Evolutionary conservation across 768 basidiomycete species (phyloP).

Genomic region (Phylloporus sp.): DNA sequence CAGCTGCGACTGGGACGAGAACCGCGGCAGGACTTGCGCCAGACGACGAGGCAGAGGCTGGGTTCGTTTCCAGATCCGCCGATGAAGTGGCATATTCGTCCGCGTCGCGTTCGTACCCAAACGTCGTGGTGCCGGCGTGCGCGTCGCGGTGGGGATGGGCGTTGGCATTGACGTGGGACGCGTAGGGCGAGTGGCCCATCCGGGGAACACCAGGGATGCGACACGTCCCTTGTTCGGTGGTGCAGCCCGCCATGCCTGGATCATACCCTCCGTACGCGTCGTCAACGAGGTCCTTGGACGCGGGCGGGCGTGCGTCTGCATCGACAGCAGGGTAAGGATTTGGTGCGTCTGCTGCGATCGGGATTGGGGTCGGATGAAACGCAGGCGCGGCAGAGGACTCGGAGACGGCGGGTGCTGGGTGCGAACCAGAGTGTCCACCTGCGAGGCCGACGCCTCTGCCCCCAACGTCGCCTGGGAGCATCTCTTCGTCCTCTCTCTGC

Average conservation of each 20-base stretch:
- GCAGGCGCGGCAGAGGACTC: no score
- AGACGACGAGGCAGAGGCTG: no score
- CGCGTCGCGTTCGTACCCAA: conserved; percentile 20
- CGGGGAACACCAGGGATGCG: conserved; percentile 9
- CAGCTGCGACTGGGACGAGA: no score
- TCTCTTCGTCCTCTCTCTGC: not conserved
- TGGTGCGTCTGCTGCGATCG: not conserved
- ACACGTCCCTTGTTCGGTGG: not conserved
- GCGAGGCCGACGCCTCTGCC: conserved; percentile 3
- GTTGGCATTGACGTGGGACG: no score
- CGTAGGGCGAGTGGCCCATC: not conserved
- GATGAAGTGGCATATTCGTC: conserved; percentile 9
- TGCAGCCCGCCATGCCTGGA: conserved; percentile 23
- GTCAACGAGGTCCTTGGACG: not conserved
- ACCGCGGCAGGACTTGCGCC: no score
- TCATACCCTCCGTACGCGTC: conserved; percentile 18
- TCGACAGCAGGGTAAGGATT: not conserved
- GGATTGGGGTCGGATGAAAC: no score
- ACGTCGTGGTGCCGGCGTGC: not conserved
- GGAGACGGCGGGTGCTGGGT: no score
- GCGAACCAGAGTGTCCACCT: not conserved
- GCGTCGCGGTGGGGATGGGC: not conserved
- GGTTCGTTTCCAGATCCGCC: not conserved
- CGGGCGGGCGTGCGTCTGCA: not conserved
- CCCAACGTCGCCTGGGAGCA: conserved; percentile 4